phyloP scores from a whole-genome alignment of 2,329 filamentous ascomycete species.

The Cryphonectria naterciae region DNA sequence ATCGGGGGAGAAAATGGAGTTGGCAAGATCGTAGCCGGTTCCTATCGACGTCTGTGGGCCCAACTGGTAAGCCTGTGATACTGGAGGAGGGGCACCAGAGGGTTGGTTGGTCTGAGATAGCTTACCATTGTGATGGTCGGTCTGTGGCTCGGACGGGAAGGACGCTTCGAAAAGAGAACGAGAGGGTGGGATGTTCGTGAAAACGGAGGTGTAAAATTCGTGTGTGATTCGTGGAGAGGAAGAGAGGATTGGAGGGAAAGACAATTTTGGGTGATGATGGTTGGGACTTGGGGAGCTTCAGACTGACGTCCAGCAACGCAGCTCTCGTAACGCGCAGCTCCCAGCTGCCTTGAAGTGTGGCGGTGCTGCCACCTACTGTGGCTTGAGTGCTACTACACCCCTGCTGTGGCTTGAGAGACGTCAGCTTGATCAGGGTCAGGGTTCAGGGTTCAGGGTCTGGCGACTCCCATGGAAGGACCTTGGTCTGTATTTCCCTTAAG shows the following conservation, averaged over 20 bases:
- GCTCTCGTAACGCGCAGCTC: slow-evolving; percentile 20
- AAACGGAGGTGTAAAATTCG: neutral
- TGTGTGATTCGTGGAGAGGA: neutral
- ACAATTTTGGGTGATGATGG: neutral
- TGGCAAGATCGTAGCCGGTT: slow-evolving; percentile 98
- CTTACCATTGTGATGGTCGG: slow-evolving; percentile 31
- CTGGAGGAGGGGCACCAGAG: slow-evolving; percentile 28
- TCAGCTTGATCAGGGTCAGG: neutral
- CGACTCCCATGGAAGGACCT: neutral
- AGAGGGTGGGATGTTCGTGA: neutral
- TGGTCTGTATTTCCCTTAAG: too few relatives aligned
- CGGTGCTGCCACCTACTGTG: slow-evolving; percentile 4
- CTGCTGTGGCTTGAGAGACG: slow-evolving; percentile 7
- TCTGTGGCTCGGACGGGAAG: neutral
- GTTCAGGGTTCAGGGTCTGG: slow-evolving; percentile 2
- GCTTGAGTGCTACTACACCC: neutral
- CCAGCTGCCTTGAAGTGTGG: slow-evolving; percentile 23
- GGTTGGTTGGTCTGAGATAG: slow-evolving; percentile 4
- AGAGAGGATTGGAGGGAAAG: neutral
- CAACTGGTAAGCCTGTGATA: slow-evolving; percentile 28
- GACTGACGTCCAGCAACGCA: slow-evolving; percentile 17
- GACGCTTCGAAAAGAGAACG: neutral
- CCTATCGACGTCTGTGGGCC: slow-evolving; percentile 89
- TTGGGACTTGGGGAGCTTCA: slow-evolving; percentile 12
- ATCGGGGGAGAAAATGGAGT: slow-evolving; percentile 99